Conservation (phyloP, 1,284 basidiomycete genomes). For the Vanrija humicola region DNA sequence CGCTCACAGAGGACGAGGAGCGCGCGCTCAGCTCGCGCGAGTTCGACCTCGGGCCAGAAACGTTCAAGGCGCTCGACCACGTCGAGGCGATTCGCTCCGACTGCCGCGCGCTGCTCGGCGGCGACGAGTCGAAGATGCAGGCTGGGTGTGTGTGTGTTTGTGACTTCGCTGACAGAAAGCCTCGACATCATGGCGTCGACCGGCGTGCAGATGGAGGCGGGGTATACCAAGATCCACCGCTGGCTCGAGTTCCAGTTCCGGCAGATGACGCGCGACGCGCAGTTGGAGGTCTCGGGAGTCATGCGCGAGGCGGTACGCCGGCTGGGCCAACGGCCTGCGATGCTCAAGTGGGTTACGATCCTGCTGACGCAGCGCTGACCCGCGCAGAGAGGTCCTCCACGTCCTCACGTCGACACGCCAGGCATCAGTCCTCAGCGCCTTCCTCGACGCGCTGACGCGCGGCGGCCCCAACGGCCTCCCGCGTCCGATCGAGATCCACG, state of each 20-base stretch:
- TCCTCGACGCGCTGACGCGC: slow-evolving; percentile 81
- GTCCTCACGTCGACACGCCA: slow-evolving; percentile 78
- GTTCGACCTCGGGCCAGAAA: slow-evolving; percentile 63
- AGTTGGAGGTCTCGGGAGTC: slow-evolving; percentile 68
- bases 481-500: slow-evolving; percentile 92
- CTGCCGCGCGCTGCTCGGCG: slow-evolving; percentile 77
- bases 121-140: slow-evolving; percentile 71
- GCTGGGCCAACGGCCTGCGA: slow-evolving; percentile 67
- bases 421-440: slow-evolving; percentile 69
- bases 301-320: slow-evolving; percentile 72
- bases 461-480: slow-evolving; percentile 84
- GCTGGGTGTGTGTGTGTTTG: slow-evolving; percentile 61
- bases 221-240: slow-evolving; percentile 80
- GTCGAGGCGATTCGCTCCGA: slow-evolving; percentile 76
- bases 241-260: slow-evolving; percentile 85
- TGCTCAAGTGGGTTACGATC: slow-evolving; percentile 62
- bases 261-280: slow-evolving; percentile 68
- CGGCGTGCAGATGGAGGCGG: slow-evolving; percentile 76
- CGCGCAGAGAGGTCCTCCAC: slow-evolving; percentile 66
- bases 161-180: slow-evolving; percentile 48
- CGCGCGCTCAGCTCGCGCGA: slow-evolving; percentile 73
- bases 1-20: slow-evolving; percentile 68
- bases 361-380: background rate
- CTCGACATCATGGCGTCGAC: slow-evolving; percentile 84
- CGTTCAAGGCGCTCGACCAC: slow-evolving; percentile 85